Evolutionary conservation across 306 rosid species (phyloP).

Genomic region (Lathyrus aphaca): DNA sequence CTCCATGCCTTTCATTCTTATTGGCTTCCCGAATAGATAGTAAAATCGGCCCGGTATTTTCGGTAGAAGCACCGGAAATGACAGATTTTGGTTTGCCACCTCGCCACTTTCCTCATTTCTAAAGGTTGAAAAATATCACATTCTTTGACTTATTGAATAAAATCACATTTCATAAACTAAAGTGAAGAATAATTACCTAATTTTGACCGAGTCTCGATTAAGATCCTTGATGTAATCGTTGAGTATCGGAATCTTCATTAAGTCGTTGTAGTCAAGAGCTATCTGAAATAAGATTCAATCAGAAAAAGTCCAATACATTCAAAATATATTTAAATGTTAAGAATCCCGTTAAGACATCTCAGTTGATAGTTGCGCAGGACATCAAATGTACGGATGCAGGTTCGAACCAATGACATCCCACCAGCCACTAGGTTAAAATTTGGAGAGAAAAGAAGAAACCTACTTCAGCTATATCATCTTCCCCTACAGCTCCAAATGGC

Average conservation of each 20-base stretch:
- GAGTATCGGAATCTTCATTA: constrained; percentile 62
- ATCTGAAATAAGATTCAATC: constrained; percentile 58
- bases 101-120: constrained; percentile 65
- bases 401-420: no score
- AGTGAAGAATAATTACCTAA: constrained; percentile 57
- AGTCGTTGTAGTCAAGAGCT: constrained; percentile 71
- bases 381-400: no score
- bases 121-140: constrained; percentile 9
- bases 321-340: not conserved
- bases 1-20: constrained; percentile 71
- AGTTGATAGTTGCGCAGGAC: no score
- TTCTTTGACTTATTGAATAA: not conserved
- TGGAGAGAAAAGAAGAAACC: constrained; percentile 42
- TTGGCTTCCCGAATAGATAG: constrained; percentile 84
- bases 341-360: no score
- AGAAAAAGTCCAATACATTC: not conserved
- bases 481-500: constrained; percentile 95
- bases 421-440: no score
- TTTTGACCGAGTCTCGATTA: constrained; percentile 37
- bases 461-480: constrained; percentile 82
- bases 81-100: constrained; percentile 50
- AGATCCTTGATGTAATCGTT: constrained; percentile 42
- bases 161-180: not conserved
- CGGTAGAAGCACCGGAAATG: constrained; percentile 56
- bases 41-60: constrained; percentile 86